These are phyloP conservation scores for Penicillium sp. DNA, from an alignment of 2,329 filamentous ascomycete species.

Conservation along the genomic window DNA sequence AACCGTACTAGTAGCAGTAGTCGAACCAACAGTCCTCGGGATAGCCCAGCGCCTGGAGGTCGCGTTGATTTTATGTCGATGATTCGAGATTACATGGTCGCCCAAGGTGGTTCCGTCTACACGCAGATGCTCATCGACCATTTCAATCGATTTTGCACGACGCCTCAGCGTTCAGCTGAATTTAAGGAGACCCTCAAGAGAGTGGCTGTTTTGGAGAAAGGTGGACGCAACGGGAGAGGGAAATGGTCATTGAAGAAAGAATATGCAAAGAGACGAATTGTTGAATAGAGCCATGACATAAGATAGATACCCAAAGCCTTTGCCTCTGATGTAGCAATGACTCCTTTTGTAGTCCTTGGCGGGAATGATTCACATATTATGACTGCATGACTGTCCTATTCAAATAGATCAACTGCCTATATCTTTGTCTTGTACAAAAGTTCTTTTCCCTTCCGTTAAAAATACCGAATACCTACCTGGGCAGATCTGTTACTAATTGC, in stretches of 20 bases:
- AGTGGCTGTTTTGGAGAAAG: constrained; percentile 67
- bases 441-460: neutral
- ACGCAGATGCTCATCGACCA: constrained; percentile 86
- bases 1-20: constrained; percentile 18
- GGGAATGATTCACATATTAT: neutral
- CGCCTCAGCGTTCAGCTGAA: constrained; percentile 63
- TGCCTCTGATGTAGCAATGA: neutral
- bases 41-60: constrained; percentile 45
- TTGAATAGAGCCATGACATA: neutral
- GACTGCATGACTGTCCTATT: neutral
- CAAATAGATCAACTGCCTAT: neutral
- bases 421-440: neutral
- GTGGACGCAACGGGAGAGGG: constrained; percentile 45
- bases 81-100: constrained; percentile 74
- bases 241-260: constrained; percentile 60
- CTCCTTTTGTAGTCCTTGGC: neutral
- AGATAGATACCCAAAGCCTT: neutral
- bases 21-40: constrained; percentile 16
- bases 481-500: too few species aligned
- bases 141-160: constrained; percentile 76
- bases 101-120: constrained; percentile 72
- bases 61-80: constrained; percentile 61
- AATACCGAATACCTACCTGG: neutral
- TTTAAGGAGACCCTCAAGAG: constrained; percentile 77
- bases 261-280: constrained; percentile 30